Conservation (phyloP, 192 early-diverging fungal species). For the Allomyces javanicus region DNA sequence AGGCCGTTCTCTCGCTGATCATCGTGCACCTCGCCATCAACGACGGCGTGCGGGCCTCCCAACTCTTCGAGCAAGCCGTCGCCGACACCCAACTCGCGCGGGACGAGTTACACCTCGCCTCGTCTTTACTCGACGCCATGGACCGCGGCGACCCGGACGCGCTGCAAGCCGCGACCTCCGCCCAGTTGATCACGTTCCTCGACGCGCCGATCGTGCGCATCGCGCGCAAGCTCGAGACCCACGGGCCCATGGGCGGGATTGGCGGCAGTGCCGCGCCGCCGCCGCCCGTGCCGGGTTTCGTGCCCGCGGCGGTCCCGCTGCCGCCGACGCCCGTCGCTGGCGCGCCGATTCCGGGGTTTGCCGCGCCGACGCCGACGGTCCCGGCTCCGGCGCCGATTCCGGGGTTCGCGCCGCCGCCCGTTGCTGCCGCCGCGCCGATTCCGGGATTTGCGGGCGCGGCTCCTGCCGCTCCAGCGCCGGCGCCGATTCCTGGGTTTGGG, state of each 20-base stretch:
- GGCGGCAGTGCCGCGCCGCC: neutral
- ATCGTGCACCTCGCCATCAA: neutral
- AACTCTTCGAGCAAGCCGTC: neutral
- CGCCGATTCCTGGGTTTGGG: too few species aligned
- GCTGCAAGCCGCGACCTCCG: neutral
- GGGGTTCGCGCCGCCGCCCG: too few species aligned
- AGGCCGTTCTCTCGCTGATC: neutral
- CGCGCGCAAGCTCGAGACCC: neutral
- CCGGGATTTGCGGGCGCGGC: neutral
- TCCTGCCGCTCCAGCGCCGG: too few species aligned
- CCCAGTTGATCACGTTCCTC: neutral
- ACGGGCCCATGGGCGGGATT: neutral
- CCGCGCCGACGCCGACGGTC: neutral
- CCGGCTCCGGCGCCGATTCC: neutral
- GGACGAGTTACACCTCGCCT: neutral
- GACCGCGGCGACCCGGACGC: neutral
- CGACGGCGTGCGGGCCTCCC: neutral
- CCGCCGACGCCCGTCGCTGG: too few species aligned
- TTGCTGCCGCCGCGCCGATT: neutral
- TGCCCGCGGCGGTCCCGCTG: neutral
- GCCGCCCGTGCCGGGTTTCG: neutral
- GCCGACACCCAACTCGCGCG: neutral
- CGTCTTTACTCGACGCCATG: neutral
- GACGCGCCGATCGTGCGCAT: neutral
- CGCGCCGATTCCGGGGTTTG: neutral